A percentile compares a stretch with the other conserved stretches of the same genome.
phyloP scores from a whole-genome alignment of 768 basidiomycete genomes.

The Leucocoprinus leucothites region DNA sequence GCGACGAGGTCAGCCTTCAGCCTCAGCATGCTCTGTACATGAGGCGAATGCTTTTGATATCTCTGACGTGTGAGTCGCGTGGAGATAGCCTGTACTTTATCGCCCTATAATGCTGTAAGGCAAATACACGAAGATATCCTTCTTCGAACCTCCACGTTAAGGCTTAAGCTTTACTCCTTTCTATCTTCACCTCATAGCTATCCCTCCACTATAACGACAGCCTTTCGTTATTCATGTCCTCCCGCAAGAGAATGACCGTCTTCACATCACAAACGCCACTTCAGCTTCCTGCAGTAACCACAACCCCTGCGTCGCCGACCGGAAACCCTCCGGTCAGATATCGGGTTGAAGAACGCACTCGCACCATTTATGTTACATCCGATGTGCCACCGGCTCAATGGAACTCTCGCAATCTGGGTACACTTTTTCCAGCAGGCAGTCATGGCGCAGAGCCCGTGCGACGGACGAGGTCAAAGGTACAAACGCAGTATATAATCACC shows the following conservation, averaged over 20 bases:
- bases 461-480: constrained; percentile 28
- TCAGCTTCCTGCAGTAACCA: constrained; percentile 19
- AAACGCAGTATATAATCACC: constrained; percentile 24
- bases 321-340: constrained; percentile 35
- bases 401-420: constrained; percentile 35
- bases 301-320: constrained; percentile 23
- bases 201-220: neutral
- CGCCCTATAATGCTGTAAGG: neutral
- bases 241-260: constrained; percentile 35
- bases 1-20: neutral
- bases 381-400: constrained; percentile 41
- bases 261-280: constrained; percentile 30
- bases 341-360: constrained; percentile 45
- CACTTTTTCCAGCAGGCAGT: constrained; percentile 37
- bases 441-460: constrained; percentile 26
- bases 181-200: neutral
- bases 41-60: neutral
- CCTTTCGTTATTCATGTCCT: constrained; percentile 21
- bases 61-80: neutral
- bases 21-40: constrained; percentile 4
- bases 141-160: neutral
- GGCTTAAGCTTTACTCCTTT: too few species aligned
- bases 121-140: neutral
- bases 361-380: constrained; percentile 43
- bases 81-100: neutral